These are phyloP conservation scores for Yamadazyma trypodendri DNA, from an alignment of 1,139 yeast species.

Conservation along the genomic window DNA sequence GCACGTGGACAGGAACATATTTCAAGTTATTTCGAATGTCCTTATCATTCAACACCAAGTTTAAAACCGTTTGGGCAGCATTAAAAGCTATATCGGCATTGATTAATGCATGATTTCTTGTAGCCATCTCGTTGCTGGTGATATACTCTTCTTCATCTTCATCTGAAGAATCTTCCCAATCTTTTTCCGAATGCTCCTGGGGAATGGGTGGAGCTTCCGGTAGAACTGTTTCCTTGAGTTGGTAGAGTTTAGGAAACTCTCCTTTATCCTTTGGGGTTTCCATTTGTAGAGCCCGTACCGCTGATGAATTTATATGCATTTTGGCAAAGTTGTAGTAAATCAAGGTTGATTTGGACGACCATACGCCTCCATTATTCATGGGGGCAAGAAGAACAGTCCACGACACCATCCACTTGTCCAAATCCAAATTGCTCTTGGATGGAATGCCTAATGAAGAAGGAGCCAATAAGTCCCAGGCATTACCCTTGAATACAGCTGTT, in stretches of 20 bases:
- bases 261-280: slow-evolving; percentile 25
- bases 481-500: slow-evolving; percentile 55
- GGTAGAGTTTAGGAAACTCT: slow-evolving; percentile 42
- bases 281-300: slow-evolving; percentile 48
- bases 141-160: slow-evolving; percentile 32
- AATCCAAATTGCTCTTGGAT: slow-evolving; percentile 61
- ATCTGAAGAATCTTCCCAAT: slow-evolving; percentile 28
- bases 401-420: slow-evolving; percentile 79
- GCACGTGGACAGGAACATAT: slow-evolving; percentile 71
- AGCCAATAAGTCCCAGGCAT: slow-evolving; percentile 61
- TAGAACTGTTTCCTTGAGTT: slow-evolving; percentile 5
- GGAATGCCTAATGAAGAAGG: slow-evolving; percentile 69
- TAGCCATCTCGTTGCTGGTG: slow-evolving; percentile 36
- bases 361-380: slow-evolving; percentile 55
- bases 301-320: slow-evolving; percentile 65
- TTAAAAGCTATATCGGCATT: slow-evolving; percentile 53
- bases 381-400: slow-evolving; percentile 74
- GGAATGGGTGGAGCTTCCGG: slow-evolving; percentile 10
- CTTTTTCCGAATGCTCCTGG: slow-evolving; percentile 12
- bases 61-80: slow-evolving; percentile 65
- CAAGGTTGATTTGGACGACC: slow-evolving; percentile 71
- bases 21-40: slow-evolving; percentile 58
- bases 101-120: slow-evolving; percentile 34
- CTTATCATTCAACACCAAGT: slow-evolving; percentile 55
- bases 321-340: slow-evolving; percentile 74